A percentile compares a stretch with the other conserved stretches of the same genome.
phyloP scores from a whole-genome alignment of 2,329 filamentous ascomycete species.

The Monilinia fructigena region DNA sequence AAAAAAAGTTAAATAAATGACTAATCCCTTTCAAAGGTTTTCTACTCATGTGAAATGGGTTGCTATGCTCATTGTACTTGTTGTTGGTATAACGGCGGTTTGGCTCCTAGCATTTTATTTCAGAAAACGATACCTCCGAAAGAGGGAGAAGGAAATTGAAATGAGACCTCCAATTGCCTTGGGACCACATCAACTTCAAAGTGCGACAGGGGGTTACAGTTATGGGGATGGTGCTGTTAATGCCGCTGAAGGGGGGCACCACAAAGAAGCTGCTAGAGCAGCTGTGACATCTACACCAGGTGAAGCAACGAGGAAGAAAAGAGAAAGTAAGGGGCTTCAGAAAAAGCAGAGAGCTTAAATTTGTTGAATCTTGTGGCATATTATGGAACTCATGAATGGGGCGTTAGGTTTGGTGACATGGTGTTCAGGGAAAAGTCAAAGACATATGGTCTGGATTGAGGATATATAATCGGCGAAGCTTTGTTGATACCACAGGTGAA shows the following conservation, averaged over 20 bases:
- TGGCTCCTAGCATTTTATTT: conserved; percentile 68
- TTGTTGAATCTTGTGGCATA: conserved; percentile 5
- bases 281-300: conserved; percentile 25
- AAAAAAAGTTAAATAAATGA: background rate
- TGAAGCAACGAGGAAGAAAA: conserved; percentile 24
- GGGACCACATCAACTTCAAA: conserved; percentile 43
- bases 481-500: conserved; percentile 15
- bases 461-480: conserved; percentile 16
- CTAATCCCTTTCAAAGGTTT: conserved; percentile 50
- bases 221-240: conserved; percentile 29
- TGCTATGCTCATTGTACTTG: conserved; percentile 73
- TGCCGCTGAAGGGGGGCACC: conserved; percentile 23
- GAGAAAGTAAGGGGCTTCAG: conserved; percentile 29
- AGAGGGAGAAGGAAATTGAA: conserved; percentile 55
- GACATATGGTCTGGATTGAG: conserved; percentile 9
- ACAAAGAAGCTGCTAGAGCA: conserved; percentile 26
- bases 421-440: conserved; percentile 10
- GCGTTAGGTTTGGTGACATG: conserved; percentile 15
- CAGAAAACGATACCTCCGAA: conserved; percentile 71
- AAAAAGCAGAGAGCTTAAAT: conserved; percentile 27
- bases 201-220: conserved; percentile 32
- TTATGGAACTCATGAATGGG: conserved; percentile 5
- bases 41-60: conserved; percentile 75
- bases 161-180: conserved; percentile 41
- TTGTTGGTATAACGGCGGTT: conserved; percentile 65